Base-by-base conservation (phyloP, 352 stramenopile genomes). In the Globisporangium spinosum region DNA sequence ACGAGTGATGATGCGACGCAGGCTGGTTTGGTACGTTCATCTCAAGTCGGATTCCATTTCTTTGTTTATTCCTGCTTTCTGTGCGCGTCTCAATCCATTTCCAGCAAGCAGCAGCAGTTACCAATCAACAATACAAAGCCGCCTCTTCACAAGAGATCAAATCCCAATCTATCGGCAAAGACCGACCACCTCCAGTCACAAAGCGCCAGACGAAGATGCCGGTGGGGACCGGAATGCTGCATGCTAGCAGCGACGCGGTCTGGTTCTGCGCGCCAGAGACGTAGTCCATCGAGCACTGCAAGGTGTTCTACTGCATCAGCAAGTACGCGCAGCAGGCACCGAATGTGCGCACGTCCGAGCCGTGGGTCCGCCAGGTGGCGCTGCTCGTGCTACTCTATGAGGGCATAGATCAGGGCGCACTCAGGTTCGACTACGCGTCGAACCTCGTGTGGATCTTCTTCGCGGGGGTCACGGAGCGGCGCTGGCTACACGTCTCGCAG, bases 371-470 rank as follows among this genome's bases (percentile, higher is more conserved):
- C 23, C 98, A 98, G 74, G 83, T 97, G 51, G 90, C 97, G 59
- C 75, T 99, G 38, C 85, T 98, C 45, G 94, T 99, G 62, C 74
- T 99, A 13, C 76, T 99, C 22, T 98, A 99, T 69, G 97, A 99
- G 77, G 97, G 95, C 13, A 97, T 99, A 38, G 93, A 98, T 34
- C 63, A 87, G 10, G 88, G 93, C n/a, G 80, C 97, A 25, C 78
- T 99, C 35, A 82, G 97, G 34, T 99, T 98, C 63, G 97, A 99
- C 80, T 99, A 99, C 71, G 94, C 95, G 55, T 96, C 96, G 23
- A 94, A 92, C 55, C 94, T 94, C 20, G 85, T 87, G 49, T 89
- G 97, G 72, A 88, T 99, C 22, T 94, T 97, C 15, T 95, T 95
- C 75, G 75, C 94, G 58, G 79, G 91, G 20, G 77, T 92, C 20